Evolutionary conservation across 164 flowering plant genomes (phyloP), one percentile per base, ranked within the genome.

Genomic region (Magnolia officinalis): DNA sequence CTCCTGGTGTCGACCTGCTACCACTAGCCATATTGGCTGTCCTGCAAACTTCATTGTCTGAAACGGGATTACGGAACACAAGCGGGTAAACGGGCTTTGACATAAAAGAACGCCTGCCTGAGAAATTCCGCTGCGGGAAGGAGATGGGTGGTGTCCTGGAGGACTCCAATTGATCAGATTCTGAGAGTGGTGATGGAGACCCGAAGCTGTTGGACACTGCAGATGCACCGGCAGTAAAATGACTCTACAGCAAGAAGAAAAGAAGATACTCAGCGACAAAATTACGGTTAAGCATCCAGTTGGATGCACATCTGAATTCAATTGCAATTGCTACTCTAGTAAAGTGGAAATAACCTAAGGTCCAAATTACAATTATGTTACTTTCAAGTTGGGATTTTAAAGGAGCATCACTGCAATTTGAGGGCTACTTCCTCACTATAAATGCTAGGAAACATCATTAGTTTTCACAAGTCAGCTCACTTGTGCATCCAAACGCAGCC

Each of bases 61-160:
- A 85, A 23, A 87, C 84, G 10, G 86, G 87, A 71, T 87, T 87
- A 24, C 80, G 82, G 45, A 84, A 84, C 24, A 82, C 78, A 69
- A 84, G 68, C 2, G 89, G 86, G 74, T 85, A 87, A 77, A 85
- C 89, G 68, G 87, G 86, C 82, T 85, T 87, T 52, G 84, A 81
- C 71, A 79, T 81, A 73, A 83, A 79, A 63, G 85, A 82, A 50
- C 85, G 87, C 58, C 82, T 81, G 74, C 79, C 72, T 4, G 87
- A 78, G 70, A 78, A 78, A 68, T 76, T 76, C 65, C 79, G 81
- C 26, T 14, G 77, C 7, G 82, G 70, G 26, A 75, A 69, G 58
- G 83, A 76, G 52, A 71, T 63, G 31, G 83, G 83, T 18, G 50
- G 85, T 72, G 78, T 82, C 79, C 80, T 80, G 58, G 80, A 69